Conservation (phyloP, 2,329 filamentous ascomycete genomes). For the Trichothecium roseum region DNA sequence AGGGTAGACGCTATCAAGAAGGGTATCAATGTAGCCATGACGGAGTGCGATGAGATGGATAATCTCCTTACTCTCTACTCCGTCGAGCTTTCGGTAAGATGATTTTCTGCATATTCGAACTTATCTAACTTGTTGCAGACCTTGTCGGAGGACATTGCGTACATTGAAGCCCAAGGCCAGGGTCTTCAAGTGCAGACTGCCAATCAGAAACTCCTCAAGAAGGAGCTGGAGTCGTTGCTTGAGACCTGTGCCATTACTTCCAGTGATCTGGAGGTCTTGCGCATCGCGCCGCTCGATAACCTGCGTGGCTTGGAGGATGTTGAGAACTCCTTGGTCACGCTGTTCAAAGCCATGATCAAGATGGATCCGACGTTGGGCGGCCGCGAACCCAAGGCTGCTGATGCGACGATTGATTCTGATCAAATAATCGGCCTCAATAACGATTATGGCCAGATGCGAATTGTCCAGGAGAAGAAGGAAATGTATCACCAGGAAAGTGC, state of each 20-base stretch:
- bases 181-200: slow-evolving; percentile 94
- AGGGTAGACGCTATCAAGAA: slow-evolving; percentile 77
- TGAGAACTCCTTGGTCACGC: slow-evolving; percentile 63
- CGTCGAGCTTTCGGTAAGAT: slow-evolving; percentile 77
- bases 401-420: slow-evolving; percentile 30
- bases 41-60: slow-evolving; percentile 92
- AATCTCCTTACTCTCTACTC: slow-evolving; percentile 89
- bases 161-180: slow-evolving; percentile 94
- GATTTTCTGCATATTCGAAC: background rate
- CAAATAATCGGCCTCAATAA: slow-evolving; percentile 48
- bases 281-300: slow-evolving; percentile 62
- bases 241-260: slow-evolving; percentile 83
- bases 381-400: slow-evolving; percentile 36
- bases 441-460: slow-evolving; percentile 82
- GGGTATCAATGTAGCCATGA: slow-evolving; percentile 81
- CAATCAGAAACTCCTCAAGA: slow-evolving; percentile 89
- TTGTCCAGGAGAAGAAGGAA: slow-evolving; percentile 88
- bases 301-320: slow-evolving; percentile 63
- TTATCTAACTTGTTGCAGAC: slow-evolving; percentile 44
- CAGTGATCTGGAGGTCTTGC: slow-evolving; percentile 62
- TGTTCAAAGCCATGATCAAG: slow-evolving; percentile 88
- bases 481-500: slow-evolving; percentile 70
- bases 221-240: slow-evolving; percentile 79
- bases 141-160: slow-evolving; percentile 88
- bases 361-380: slow-evolving; percentile 73